Evolutionary conservation across 768 basidiomycete genomes (phyloP), one percentile per base, ranked within the genome.

Genomic region (Kwoniella sp.): DNA sequence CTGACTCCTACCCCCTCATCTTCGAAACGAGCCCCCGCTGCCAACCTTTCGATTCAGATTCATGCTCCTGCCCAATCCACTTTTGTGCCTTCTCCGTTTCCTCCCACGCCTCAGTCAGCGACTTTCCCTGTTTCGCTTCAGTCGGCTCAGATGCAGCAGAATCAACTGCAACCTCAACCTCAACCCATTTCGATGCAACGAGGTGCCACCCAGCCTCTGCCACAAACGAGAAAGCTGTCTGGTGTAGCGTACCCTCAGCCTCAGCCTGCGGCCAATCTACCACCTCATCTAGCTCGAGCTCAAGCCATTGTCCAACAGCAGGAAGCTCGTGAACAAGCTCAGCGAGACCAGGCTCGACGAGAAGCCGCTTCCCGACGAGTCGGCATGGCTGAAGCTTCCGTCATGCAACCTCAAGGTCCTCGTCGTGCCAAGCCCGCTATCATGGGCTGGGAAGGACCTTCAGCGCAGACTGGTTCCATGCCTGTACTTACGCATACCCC

Each of bases 371-470:
- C 54, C 1, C 55, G 68, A n/a, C 53, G 65, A 54, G 68, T 73
- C 12, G 68, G 68, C n/a, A 71, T 69, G 68, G 72, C 68, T 17
- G 60, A 73, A 44, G 67, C 71, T 19, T 65, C 69, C 21, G 74
- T 69, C 25, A 70, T 73, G 70, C 60, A 61, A 17, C 22, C 47
- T 19, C 19, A 49, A 12, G 25, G 9, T 22, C 2, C 36, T 33
- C 47, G 49, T 13, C 33, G 56, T 13, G 54, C 24, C 7, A 68
- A 65, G 46, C 65, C 64, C 8, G 36, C 66, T 7, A 72, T 72
- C 56, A 69, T 66, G 58, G 72, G 74, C 22, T 76, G 74, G 74
- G 68, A 68, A 25, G 74, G 68, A 26, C 72, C 68, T 15, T 67
- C 71, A 24, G 62, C 62, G 10, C 63, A 65, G 48, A 65, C 63